Evolutionary conservation across 768 basidiomycete genomes (phyloP).

Genomic region (Phanerochaete sordida): DNA sequence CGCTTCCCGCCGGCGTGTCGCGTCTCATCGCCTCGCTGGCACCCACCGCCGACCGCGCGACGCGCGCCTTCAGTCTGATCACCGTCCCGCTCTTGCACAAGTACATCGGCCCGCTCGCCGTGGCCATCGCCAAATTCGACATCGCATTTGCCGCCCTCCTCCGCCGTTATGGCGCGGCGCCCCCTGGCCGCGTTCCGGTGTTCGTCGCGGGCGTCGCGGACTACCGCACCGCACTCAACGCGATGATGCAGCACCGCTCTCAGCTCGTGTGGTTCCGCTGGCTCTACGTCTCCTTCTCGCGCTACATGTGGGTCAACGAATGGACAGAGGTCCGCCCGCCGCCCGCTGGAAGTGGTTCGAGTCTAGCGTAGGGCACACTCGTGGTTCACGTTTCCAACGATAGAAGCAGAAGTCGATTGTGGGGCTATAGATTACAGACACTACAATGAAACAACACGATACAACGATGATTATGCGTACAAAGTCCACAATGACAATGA

Average conservation of each 20-base stretch:
- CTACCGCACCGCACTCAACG: constrained; percentile 55
- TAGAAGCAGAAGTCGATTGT: too few species aligned
- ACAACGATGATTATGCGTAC: too few species aligned
- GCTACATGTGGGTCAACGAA: constrained; percentile 93
- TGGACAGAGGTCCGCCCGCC: constrained; percentile 52
- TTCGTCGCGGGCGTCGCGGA: constrained; percentile 56
- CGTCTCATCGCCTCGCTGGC: constrained; percentile 32
- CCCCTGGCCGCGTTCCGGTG: constrained; percentile 27
- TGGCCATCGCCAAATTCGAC: constrained; percentile 46
- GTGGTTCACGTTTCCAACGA: too few species aligned
- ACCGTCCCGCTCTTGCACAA: constrained; percentile 55
- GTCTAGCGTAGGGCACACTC: too few species aligned
- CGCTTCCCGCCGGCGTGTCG: constrained; percentile 56
- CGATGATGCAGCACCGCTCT: constrained; percentile 69
- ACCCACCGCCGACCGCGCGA: constrained; percentile 22
- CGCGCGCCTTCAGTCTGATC: constrained; percentile 54
- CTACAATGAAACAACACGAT: too few species aligned
- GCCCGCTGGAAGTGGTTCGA: too few species aligned
- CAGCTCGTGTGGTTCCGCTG: constrained; percentile 91
- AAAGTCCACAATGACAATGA: too few species aligned
- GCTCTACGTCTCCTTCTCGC: constrained; percentile 74
- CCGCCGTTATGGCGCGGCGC: neutral
- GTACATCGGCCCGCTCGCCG: constrained; percentile 56
- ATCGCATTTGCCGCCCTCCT: constrained; percentile 20
- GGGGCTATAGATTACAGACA: too few species aligned